Conservation (phyloP, 192 early-diverging fungal species). For the Mortierella alpina region DNA sequence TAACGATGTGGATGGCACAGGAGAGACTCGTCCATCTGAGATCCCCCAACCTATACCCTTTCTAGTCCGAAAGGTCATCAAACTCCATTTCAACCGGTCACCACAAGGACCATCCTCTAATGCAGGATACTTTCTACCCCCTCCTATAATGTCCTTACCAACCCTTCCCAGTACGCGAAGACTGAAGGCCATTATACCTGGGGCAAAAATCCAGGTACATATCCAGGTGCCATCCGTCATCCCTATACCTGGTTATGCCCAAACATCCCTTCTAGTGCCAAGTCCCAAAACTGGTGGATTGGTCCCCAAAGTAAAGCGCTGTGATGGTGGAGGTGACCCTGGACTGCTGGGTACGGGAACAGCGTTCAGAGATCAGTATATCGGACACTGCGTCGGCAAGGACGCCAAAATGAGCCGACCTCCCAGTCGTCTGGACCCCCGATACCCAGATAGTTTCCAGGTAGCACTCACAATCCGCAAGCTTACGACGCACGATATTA, state of each 20-base stretch:
- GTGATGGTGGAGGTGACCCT: too few species aligned
- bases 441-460: conserved; percentile 33
- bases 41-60: conserved; percentile 18
- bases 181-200: conserved; percentile 46
- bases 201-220: conserved; percentile 43
- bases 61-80: conserved; percentile 31
- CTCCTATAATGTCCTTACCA: conserved; percentile 37
- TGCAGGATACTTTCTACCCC: conserved; percentile 24
- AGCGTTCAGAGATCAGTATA: too few species aligned
- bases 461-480: conserved; percentile 42
- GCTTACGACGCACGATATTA: conserved; percentile 28
- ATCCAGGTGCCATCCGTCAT: conserved; percentile 44
- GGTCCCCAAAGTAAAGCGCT: neutral
- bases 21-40: neutral
- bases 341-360: too few species aligned
- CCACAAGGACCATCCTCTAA: conserved; percentile 11
- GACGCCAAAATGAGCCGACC: too few species aligned
- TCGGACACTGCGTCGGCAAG: too few species aligned
- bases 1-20: too few species aligned
- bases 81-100: conserved; percentile 37
- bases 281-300: conserved; percentile 29
- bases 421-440: neutral
- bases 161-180: conserved; percentile 35
- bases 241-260: conserved; percentile 32
- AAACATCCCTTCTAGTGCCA: conserved; percentile 30